Base-by-base conservation (phyloP, 1,284 basidiomycete species). In the Sanguinoderma infundibulare region DNA sequence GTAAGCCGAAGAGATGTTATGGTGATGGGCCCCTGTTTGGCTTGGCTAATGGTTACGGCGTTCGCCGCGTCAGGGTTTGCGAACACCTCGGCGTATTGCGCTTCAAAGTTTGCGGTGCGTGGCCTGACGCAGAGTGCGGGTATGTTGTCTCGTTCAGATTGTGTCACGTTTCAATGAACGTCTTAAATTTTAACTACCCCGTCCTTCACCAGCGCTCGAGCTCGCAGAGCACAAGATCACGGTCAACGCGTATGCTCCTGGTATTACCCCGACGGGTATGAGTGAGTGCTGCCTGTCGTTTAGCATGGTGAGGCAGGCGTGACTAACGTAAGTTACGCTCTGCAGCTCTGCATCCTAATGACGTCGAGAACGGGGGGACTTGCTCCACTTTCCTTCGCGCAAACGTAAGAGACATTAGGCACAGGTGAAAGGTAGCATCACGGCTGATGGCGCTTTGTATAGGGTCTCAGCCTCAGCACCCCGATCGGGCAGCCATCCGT, bases 91-190 rank as follows among this genome's bases (percentile, higher is more conserved):
- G 66, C 67, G 0, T 74, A 73, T 54, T 61, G 66, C 57, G 63
- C 63, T 5, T 73, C 72, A 3, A 78, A 77, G 59, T 76, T 74
- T 50, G 76, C 75, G 15, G 70, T 76, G 12, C 63, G 74, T 22
- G 73, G 73, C 1, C 49, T 77, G 20, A 75, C 74, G 30, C 75
- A 77, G 58, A 56, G 66, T 22, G 71, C 70, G 35, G 65, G 72
- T 73, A 50, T 17, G 67, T 56, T 30, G 12, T 14, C 5, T 15
- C 42, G 6, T 17, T 46, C 2, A 4, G 14, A 5, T 28, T 9
- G 7, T 26, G 12, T 26, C 6, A 26, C 24, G 0, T 1, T 26
- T 4, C 4, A 26, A 46, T 17, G 42, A 8, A 5, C 28, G 24
- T 26, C 10, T 28, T 5, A 15, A 28, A n/a, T n/a, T n/a, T n/a